phyloP scores from a whole-genome alignment of 1,139 yeast species.

The Sugiyamaella castrensis region DNA sequence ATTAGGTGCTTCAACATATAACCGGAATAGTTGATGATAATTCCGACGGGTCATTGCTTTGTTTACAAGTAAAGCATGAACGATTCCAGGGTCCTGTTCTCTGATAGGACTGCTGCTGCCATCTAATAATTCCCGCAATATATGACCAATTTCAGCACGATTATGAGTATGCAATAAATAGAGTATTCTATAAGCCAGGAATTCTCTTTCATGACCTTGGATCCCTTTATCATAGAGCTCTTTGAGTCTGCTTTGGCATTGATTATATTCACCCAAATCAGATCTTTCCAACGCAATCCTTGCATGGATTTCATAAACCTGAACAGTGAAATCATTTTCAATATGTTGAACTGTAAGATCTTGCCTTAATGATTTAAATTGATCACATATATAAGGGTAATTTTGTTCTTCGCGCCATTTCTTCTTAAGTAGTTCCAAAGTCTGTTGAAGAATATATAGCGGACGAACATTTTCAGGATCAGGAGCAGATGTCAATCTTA shows the following conservation, averaged over 20 bases:
- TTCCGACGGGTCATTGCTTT: constrained; percentile 46
- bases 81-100: constrained; percentile 36
- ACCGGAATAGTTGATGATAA: constrained; percentile 52
- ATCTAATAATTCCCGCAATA: constrained; percentile 31
- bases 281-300: constrained; percentile 76
- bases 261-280: constrained; percentile 93
- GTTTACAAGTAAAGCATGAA: constrained; percentile 46
- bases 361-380: constrained; percentile 86
- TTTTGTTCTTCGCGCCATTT: constrained; percentile 54
- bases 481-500: constrained; percentile 87
- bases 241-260: constrained; percentile 78
- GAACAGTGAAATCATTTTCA: constrained; percentile 69
- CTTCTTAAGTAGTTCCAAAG: constrained; percentile 53
- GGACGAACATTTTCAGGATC: constrained; percentile 85
- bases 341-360: constrained; percentile 92
- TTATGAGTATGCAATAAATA: constrained; percentile 80
- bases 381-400: constrained; percentile 81
- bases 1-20: constrained; percentile 43
- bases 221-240: constrained; percentile 52
- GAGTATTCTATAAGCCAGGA: constrained; percentile 68
- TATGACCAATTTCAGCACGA: constrained; percentile 34
- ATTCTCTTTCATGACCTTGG: constrained; percentile 52
- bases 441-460: constrained; percentile 52
- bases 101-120: constrained; percentile 19
- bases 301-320: constrained; percentile 84